Percentiles rank a stretch among this genome's conserved stretches.
Conservation (phyloP, 208 protist species). For the Leptomonas seymouri region DNA sequence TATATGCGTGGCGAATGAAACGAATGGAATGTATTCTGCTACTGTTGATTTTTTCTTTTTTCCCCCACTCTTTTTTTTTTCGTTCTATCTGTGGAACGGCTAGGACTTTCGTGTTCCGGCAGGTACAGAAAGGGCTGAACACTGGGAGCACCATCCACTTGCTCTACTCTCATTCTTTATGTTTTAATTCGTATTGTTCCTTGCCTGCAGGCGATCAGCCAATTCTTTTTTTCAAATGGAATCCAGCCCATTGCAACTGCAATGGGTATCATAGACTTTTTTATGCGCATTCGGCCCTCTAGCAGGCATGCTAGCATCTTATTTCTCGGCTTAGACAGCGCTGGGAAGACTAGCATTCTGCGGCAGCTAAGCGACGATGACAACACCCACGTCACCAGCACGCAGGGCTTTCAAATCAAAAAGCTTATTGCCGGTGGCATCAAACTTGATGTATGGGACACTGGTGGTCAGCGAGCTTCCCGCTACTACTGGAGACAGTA, state of each 20-base stretch:
- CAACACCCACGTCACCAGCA: conserved; percentile 93
- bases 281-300: conserved; percentile 81
- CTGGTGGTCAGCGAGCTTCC: conserved; percentile 95
- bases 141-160: too few species aligned
- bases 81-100: too few species aligned
- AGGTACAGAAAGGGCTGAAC: too few species aligned
- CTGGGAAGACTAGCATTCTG: conserved; percentile 97
- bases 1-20: too few species aligned
- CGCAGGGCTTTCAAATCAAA: conserved; percentile 98
- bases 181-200: too few species aligned
- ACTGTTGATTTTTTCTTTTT: too few species aligned
- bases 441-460: conserved; percentile 98
- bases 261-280: conserved; percentile 93
- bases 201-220: too few species aligned
- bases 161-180: too few species aligned
- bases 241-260: background rate
- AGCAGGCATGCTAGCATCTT: conserved; percentile 90
- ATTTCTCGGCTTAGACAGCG: conserved; percentile 97
- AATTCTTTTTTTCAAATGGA: too few species aligned
- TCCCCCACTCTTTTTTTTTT: too few species aligned
- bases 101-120: too few species aligned
- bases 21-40: too few species aligned
- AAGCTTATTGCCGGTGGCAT: conserved; percentile 86
- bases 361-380: conserved; percentile 95
- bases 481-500: conserved; percentile 98